Conservation (phyloP, 1,284 basidiomycete species). For the Ganoderma meredithae region DNA sequence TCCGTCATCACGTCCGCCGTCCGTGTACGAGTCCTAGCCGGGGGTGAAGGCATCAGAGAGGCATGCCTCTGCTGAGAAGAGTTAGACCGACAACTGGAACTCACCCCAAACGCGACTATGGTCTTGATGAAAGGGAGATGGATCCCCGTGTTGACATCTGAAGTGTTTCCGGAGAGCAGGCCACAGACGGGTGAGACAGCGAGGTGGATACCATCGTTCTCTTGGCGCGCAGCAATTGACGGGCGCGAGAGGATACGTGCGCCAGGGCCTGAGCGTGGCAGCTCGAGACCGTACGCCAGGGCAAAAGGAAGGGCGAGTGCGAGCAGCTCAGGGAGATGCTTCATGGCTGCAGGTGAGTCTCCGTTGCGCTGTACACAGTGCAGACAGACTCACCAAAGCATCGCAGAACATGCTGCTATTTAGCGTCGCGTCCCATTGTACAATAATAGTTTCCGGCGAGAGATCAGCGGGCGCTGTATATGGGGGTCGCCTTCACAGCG, state of each 20-base stretch:
- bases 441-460: neutral
- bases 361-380: neutral
- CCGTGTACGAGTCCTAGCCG: conserved; percentile 45
- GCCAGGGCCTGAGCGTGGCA: neutral
- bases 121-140: conserved; percentile 42
- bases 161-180: conserved; percentile 39
- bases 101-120: conserved; percentile 50
- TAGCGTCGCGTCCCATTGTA: neutral
- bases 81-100: conserved; percentile 18
- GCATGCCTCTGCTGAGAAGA: neutral
- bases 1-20: conserved; percentile 44
- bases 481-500: neutral
- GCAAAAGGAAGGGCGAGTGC: neutral
- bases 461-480: neutral
- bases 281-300: neutral
- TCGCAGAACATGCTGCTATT: neutral
- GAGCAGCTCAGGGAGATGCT: neutral
- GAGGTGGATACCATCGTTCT: conserved; percentile 44
- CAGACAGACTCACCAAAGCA: neutral
- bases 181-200: conserved; percentile 48
- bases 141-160: conserved; percentile 49
- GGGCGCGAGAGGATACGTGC: neutral
- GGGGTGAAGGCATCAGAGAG: neutral
- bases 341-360: neutral
- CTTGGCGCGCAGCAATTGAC: neutral